A percentile compares a stretch with the other conserved stretches of the same genome.
phyloP scores from a whole-genome alignment of 441 rosid species.

The Adansonia madagascariensis region DNA sequence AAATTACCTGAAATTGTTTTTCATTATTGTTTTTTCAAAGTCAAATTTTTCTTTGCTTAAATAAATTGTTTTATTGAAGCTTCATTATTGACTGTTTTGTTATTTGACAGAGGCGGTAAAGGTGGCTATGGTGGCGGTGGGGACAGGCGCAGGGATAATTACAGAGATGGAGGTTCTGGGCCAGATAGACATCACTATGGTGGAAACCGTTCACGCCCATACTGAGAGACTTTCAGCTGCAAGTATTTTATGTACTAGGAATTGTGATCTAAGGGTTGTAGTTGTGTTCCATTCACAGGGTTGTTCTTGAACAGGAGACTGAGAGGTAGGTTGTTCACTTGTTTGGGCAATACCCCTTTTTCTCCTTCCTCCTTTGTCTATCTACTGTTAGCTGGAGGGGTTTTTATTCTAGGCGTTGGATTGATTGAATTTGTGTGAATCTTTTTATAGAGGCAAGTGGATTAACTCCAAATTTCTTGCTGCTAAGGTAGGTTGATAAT shows the following conservation, averaged over 20 bases:
- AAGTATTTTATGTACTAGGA: slow-evolving; percentile 60
- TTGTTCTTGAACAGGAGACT: slow-evolving; percentile 70
- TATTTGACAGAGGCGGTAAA: slow-evolving; percentile 64
- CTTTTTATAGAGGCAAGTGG: slow-evolving; percentile 87
- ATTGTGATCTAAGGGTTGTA: slow-evolving; percentile 53
- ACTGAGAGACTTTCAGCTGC: slow-evolving; percentile 55
- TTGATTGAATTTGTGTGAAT: slow-evolving; percentile 65
- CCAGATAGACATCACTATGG: slow-evolving; percentile 84
- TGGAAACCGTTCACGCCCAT: slow-evolving; percentile 92
- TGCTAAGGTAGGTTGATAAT: slow-evolving; percentile 83
- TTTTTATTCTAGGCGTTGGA: slow-evolving; percentile 42
- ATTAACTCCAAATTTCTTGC: slow-evolving; percentile 74
- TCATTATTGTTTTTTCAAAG: not conserved
- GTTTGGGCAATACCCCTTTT: slow-evolving; percentile 56
- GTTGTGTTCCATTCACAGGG: slow-evolving; percentile 45
- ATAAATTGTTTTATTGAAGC: slow-evolving; percentile 1
- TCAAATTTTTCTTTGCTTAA: slow-evolving; percentile 11
- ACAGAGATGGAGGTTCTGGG: slow-evolving; percentile 73
- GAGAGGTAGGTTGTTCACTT: slow-evolving; percentile 76
- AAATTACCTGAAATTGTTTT: not conserved
- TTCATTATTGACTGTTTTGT: slow-evolving; percentile 23
- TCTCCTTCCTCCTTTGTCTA: slow-evolving; percentile 43
- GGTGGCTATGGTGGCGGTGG: slow-evolving; percentile 88
- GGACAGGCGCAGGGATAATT: slow-evolving; percentile 76
- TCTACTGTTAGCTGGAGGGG: slow-evolving; percentile 38